Percentiles rank a stretch among this genome's conserved stretches.
These are phyloP conservation scores for Halophytophthora batemanensis DNA, from an alignment of 352 stramenopile species.

Conservation along the genomic window DNA sequence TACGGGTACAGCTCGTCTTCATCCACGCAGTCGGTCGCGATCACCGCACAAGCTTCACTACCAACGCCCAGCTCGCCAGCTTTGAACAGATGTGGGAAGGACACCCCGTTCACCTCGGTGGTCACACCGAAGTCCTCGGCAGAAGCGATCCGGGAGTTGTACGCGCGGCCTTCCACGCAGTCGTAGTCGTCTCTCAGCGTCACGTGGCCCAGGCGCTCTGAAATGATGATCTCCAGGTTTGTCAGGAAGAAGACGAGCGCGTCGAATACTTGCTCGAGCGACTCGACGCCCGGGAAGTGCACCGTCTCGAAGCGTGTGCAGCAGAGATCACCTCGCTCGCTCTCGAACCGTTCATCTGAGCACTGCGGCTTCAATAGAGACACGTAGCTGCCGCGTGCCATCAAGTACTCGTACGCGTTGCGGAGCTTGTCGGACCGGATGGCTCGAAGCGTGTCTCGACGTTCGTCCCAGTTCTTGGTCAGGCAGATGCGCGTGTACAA, in stretches of 20 bases:
- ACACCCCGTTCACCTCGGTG: no score
- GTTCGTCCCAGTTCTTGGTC: conserved; percentile 12
- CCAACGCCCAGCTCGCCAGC: no score
- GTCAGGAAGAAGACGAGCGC: conserved; percentile 21
- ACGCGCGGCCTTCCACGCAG: conserved; percentile 11
- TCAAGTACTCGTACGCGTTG: conserved; percentile 10
- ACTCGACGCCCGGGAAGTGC: conserved; percentile 18
- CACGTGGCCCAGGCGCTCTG: conserved; percentile 19
- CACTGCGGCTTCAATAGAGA: conserved; percentile 16
- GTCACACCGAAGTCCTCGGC: no score
- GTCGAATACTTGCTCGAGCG: conserved; percentile 24
- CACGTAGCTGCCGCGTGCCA: conserved; percentile 10
- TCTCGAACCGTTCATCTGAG: conserved; percentile 13
- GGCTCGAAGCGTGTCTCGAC: conserved; percentile 9
- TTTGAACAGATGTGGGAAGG: no score
- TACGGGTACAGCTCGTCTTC: conserved; percentile 32
- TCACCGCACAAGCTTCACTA: no score
- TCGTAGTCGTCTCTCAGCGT: conserved; percentile 37
- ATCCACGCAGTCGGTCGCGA: conserved; percentile 22
- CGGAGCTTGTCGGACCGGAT: conserved; percentile 19
- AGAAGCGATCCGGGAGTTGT: conserved; percentile 6
- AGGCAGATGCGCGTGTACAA: conserved; percentile 14
- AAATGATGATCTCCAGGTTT: conserved; percentile 32
- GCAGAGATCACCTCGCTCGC: conserved; percentile 10
- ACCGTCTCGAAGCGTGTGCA: conserved; percentile 21